Evolutionary conservation across 345 rosid species (phyloP), one percentile per base, ranked within the genome.

Genomic region (Populus tremula): DNA sequence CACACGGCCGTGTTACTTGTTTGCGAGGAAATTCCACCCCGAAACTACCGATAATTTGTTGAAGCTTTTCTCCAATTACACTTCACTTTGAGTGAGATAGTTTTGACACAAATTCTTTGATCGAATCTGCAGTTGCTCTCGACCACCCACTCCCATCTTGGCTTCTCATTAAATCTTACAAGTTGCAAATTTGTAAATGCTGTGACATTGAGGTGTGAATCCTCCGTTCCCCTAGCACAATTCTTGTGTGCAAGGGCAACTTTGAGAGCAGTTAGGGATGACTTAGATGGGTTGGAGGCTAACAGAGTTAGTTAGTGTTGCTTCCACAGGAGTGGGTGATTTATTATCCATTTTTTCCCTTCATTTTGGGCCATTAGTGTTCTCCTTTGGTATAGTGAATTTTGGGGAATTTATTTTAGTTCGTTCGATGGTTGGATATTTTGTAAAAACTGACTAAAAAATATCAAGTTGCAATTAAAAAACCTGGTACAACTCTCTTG

Each of bases 1-100:
- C 69, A 87, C 84, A 80, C 90, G 97, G 39, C 99, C 99, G 0
- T 96, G 99, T 67, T 91, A 92, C 89, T 87, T 96, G 53, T 96
- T 96, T 23, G 99, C 98, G 0, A 88, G 99, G 89, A 96, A 94
- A 86, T 94, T 96, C 84, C 81, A 89, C 64, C 89, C 94, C 0
- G 91, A 90, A 70, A 84, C 99, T 61, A 82, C 91, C 12, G 88
- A 91, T 83, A 89, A 84, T 72, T 81, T 96, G 84, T 70, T 92
- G 84, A 86, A 85, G 49, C 90, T 92, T 75, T 93, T 92, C 86
- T 87, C 94, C 75, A 94, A 92, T 76, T 91, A 92, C 84, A 88
- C 94, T 6, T 80, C 84, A 72, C 73, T 88, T 74, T 90, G 83
- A 90, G 81, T 63, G 84, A 80, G 75, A 76, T 78, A 85, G 73